Percentiles rank a stretch among this genome's conserved stretches.
Evolutionary conservation across 192 early-diverging fungal genomes (phyloP).

Genomic region (Backusella tuberculispora): DNA sequence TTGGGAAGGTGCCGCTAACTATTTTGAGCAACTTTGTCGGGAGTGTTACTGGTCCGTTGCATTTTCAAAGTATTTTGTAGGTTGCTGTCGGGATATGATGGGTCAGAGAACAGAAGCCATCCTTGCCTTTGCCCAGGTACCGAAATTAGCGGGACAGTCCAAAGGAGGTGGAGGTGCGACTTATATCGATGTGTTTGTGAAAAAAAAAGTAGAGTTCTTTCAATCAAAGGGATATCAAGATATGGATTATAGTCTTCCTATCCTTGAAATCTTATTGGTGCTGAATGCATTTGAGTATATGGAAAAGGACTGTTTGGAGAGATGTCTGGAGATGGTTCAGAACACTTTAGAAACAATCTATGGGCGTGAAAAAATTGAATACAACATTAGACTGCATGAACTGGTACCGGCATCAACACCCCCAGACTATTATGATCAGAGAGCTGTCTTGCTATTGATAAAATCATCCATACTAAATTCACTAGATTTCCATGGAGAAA

Average conservation of each 20-base stretch:
- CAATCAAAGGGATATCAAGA: constrained; percentile 25
- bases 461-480: constrained; percentile 51
- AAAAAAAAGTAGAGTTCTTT: constrained; percentile 19
- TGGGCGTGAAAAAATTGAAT: constrained; percentile 1
- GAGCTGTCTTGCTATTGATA: constrained; percentile 45
- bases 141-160: constrained; percentile 42
- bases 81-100: constrained; percentile 44
- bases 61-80: constrained; percentile 52
- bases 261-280: constrained; percentile 50
- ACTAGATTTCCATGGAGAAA: constrained; percentile 39
- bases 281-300: constrained; percentile 53
- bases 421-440: not conserved
- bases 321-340: constrained; percentile 28
- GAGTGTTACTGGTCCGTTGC: constrained; percentile 51
- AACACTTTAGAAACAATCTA: constrained; percentile 2
- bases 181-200: constrained; percentile 1
- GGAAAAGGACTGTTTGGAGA: constrained; percentile 34
- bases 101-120: constrained; percentile 75
- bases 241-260: constrained; percentile 43
- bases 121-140: constrained; percentile 56
- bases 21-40: constrained; percentile 45
- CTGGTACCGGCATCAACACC: constrained; percentile 6
- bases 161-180: constrained; percentile 40
- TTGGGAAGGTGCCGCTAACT: constrained; percentile 44
- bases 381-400: not conserved